Conservation (phyloP, 495 filamentous ascomycete species). For the Cenococcum geophilum region DNA sequence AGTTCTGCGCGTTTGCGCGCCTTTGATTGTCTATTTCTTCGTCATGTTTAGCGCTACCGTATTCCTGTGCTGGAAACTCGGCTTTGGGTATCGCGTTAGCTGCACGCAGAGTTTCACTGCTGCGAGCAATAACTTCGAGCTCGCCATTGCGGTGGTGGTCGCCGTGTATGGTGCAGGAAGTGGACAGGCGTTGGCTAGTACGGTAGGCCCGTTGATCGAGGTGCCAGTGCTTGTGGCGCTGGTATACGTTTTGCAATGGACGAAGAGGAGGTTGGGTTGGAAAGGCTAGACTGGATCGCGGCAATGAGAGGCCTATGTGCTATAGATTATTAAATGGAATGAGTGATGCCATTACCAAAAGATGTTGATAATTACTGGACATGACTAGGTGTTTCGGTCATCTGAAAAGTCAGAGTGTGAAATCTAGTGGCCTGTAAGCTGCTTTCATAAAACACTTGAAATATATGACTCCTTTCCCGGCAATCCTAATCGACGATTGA, state of each 20-base stretch:
- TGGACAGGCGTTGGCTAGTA: conserved; percentile 82
- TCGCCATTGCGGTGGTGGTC: conserved; percentile 87
- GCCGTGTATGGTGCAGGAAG: conserved; percentile 74
- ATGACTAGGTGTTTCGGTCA: too few species aligned
- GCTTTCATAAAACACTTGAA: too few species aligned
- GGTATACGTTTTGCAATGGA: conserved; percentile 68
- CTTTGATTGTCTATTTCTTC: conserved; percentile 40
- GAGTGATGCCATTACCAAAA: neutral
- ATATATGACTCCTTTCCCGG: too few species aligned
- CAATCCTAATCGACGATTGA: too few species aligned
- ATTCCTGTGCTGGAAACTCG: conserved; percentile 39
- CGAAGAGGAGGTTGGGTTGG: conserved; percentile 53
- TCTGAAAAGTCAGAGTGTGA: too few species aligned
- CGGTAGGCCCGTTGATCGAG: conserved; percentile 86
- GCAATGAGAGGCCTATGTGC: neutral
- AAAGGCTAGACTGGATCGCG: conserved; percentile 26
- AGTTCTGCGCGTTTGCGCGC: conserved; percentile 37
- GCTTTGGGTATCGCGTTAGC: conserved; percentile 66
- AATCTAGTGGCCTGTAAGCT: too few species aligned
- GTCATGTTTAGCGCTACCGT: conserved; percentile 36
- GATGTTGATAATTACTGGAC: too few species aligned
- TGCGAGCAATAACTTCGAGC: conserved; percentile 92
- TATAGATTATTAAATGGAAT: neutral
- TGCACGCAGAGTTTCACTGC: conserved; percentile 88
- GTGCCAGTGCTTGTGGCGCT: conserved; percentile 77